Conservation (phyloP, 148 eudicot genomes). For the Heliamphora exappendiculata region DNA sequence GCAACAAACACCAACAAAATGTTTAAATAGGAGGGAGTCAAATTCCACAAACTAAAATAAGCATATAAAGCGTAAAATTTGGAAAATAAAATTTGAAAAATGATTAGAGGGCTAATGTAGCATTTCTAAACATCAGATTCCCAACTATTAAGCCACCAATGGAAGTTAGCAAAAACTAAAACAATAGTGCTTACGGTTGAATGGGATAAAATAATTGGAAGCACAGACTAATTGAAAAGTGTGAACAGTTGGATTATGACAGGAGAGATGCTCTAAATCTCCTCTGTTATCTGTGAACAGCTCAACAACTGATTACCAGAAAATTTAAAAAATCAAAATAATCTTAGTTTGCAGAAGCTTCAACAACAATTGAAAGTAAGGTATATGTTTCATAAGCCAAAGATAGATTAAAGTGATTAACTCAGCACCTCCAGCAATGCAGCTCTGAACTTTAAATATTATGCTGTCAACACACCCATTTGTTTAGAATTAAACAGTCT, state of each 20-base stretch:
- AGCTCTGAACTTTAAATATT: too few species aligned
- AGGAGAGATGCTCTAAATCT: neutral
- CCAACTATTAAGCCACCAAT: neutral
- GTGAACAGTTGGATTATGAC: neutral
- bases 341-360: neutral
- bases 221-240: neutral
- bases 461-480: too few species aligned
- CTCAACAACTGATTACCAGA: neutral
- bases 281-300: neutral
- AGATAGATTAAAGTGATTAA: too few species aligned
- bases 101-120: too few species aligned
- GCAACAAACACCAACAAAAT: slow-evolving; percentile 24
- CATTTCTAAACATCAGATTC: neutral
- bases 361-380: neutral
- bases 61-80: neutral
- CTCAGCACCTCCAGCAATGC: too few species aligned
- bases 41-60: slow-evolving; percentile 12
- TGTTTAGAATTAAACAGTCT: too few species aligned
- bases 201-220: neutral
- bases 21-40: neutral
- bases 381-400: neutral
- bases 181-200: neutral
- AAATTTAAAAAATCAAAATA: neutral
- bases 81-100: neutral
- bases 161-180: neutral